Base-by-base conservation (phyloP, 148 eudicot genomes). In the Oxyria digyna region DNA sequence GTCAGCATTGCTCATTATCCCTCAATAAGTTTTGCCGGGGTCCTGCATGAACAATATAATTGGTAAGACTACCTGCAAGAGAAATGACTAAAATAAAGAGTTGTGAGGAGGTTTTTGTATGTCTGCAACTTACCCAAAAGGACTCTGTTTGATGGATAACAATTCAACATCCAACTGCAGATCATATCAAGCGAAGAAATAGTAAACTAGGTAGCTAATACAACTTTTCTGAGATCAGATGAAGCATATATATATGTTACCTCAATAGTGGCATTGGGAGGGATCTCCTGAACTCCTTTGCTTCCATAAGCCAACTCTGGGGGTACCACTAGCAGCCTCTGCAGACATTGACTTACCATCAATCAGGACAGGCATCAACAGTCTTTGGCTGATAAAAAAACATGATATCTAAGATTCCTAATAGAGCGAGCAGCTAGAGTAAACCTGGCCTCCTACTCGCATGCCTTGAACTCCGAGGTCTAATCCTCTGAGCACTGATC, bases 251-350 rank as follows among this genome's bases (percentile, higher is more conserved):
- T 3, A 70, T n/a, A n/a, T 27, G 12, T 52, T 76, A 92, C 97
- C 93, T 92, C 96, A 64, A 91, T 89, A 24, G 96, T 89, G 12
- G 96, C 96, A 74, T 92, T 89, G 23, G 98, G 98, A 71, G 98
- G 98, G 72, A 92, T 92, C 85, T 92, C 98, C 78, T 92, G 98
- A 49, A 89, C 96, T n/a, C 98, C 98, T 77, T 86, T 89, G 68
- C 78, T 89, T 77, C 98, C 98, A 82, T 92, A 92, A 32, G 98
- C 98, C 69, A 92, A 85, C 73, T 89, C 88, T 33, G 96, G 98
- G 74, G 96, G 98, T 62, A 92, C 88, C 74, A 87, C 83, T 74
- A 89, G 81, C 78, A 92, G 43, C 38, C 96, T 71, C 98, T 87
- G 87, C 78, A 79, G 46, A 31, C 67, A 40, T 7, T 40, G 8